These are phyloP conservation scores for Thermoascus crustaceus DNA, from an alignment of 2,329 filamentous ascomycete genomes.

Conservation along the genomic window DNA sequence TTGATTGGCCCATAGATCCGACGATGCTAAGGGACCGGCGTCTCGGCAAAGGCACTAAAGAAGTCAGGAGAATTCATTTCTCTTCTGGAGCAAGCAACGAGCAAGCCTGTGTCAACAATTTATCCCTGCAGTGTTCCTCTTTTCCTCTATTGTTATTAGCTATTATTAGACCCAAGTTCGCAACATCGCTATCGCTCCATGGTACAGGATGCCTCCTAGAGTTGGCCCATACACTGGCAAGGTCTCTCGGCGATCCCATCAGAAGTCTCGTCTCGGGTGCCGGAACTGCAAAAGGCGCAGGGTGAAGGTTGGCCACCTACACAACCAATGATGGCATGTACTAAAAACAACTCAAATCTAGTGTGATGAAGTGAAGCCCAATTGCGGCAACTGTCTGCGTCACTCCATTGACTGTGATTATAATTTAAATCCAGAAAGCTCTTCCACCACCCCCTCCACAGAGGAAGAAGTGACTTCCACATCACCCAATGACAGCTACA, in stretches of 20 bases:
- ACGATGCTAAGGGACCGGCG: too few species aligned
- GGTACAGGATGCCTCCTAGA: background rate
- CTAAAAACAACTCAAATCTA: background rate
- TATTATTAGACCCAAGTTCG: too few species aligned
- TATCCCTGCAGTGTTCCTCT: too few species aligned
- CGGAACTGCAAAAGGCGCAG: conserved; percentile 10
- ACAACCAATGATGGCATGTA: background rate
- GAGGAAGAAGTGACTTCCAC: background rate
- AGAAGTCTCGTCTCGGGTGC: conserved; percentile 10
- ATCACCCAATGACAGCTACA: background rate
- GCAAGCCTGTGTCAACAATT: too few species aligned
- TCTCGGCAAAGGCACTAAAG: too few species aligned
- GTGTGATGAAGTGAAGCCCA: conserved; percentile 10
- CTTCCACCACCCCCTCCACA: background rate
- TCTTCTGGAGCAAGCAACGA: too few species aligned
- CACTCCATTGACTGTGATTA: conserved; percentile 9
- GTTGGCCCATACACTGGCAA: conserved; percentile 8
- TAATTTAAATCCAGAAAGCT: background rate
- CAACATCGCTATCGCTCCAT: too few species aligned
- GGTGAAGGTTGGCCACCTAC: conserved; percentile 7
- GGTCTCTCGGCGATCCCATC: conserved; percentile 7
- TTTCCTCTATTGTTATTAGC: too few species aligned
- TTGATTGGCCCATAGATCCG: too few species aligned
- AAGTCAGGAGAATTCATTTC: too few species aligned
- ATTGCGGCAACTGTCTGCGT: conserved; percentile 8